A percentile compares a stretch with the other conserved stretches of the same genome.
Evolutionary conservation across 768 basidiomycete species (phyloP).

Genomic region (Russula brevipes): DNA sequence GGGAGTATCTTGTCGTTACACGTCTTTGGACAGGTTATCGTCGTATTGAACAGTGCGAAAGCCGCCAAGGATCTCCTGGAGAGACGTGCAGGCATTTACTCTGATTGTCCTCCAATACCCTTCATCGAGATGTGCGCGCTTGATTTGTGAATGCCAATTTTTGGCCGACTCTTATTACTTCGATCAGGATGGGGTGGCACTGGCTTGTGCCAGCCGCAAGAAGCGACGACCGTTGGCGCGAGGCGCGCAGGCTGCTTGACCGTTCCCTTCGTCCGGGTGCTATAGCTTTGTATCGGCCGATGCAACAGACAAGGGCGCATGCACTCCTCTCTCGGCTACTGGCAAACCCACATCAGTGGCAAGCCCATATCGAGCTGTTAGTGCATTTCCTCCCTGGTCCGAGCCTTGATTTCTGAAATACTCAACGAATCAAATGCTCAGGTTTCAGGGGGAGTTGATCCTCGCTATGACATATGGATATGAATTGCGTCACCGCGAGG

Average conservation of each 20-base stretch:
- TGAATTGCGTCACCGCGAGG: not conserved
- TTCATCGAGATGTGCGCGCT: slow-evolving; percentile 1
- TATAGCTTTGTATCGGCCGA: not conserved
- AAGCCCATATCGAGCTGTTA: not conserved
- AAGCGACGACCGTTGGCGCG: not conserved
- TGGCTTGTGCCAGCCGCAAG: not conserved
- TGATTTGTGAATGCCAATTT: too few species aligned
- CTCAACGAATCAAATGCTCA: not conserved
- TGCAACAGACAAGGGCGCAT: not conserved
- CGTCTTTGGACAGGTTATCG: slow-evolving; percentile 3
- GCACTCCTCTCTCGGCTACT: not conserved
- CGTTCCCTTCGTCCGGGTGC: not conserved
- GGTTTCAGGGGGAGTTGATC: not conserved
- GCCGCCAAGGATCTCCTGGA: slow-evolving; percentile 10
- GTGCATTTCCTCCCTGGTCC: not conserved
- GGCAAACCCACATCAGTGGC: not conserved
- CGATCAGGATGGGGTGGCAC: not conserved
- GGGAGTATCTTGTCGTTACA: slow-evolving; percentile 6
- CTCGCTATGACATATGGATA: slow-evolving; percentile 9
- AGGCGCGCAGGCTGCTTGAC: not conserved
- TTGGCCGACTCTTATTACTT: not conserved
- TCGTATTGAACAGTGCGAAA: slow-evolving; percentile 2
- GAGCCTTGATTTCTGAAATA: not conserved
- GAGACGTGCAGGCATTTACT: slow-evolving; percentile 7
- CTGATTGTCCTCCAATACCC: slow-evolving; percentile 5